A percentile compares a stretch with the other conserved stretches of the same genome.
phyloP scores from a whole-genome alignment of 306 rosid species.

The Prosopis cineraria region DNA sequence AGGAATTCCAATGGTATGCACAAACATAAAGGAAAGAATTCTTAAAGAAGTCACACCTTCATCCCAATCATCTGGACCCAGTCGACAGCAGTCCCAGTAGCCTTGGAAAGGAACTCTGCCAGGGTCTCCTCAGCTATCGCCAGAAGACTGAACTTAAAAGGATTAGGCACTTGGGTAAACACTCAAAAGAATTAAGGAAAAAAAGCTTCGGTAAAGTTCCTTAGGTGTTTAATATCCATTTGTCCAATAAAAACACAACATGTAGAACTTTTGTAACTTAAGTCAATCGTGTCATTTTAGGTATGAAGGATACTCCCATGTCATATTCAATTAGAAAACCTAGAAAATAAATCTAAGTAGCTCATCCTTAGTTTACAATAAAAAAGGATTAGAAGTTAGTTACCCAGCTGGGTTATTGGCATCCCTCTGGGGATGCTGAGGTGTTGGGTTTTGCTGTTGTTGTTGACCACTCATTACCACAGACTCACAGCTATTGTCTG shows the following conservation, averaged over 20 bases:
- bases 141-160: conserved; percentile 60
- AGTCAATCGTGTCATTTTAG: neutral
- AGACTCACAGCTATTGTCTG: conserved; percentile 99
- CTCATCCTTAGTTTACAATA: neutral
- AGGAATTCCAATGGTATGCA: neutral
- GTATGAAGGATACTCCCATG: neutral
- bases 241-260: neutral
- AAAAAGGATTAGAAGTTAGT: neutral
- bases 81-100: conserved; percentile 99
- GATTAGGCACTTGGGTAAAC: neutral
- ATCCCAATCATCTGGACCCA: conserved; percentile 99
- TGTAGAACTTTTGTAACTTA: neutral
- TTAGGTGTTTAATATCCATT: neutral
- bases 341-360: neutral
- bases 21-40: neutral
- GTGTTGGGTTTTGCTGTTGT: conserved; percentile 95
- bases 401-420: conserved; percentile 99
- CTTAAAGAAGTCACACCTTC: conserved; percentile 57
- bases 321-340: neutral
- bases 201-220: neutral
- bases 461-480: conserved; percentile 99
- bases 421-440: conserved; percentile 93
- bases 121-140: conserved; percentile 99
- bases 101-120: conserved; percentile 99
- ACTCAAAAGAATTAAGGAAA: neutral